Evolutionary conservation across 2,329 filamentous ascomycete genomes (phyloP).

Genomic region (Penicillium concentricum): DNA sequence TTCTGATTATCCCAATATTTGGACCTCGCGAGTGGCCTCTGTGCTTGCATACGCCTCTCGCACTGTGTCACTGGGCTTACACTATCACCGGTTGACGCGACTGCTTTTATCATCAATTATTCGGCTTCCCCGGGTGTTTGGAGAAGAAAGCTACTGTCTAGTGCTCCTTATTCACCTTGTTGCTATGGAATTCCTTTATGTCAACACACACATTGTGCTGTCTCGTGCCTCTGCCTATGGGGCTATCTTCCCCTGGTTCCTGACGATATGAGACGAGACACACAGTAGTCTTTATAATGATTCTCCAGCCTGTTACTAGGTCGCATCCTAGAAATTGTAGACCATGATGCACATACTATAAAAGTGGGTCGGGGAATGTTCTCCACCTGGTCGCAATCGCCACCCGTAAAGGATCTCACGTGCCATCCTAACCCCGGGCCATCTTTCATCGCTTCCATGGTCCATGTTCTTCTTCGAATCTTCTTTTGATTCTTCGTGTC

Average conservation of each 20-base stretch:
- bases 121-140: constrained; percentile 53
- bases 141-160: constrained; percentile 49
- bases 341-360: background rate
- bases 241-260: background rate
- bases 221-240: background rate
- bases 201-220: background rate
- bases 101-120: constrained; percentile 53
- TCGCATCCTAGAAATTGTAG: background rate
- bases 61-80: too few species aligned
- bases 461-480: background rate
- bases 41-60: constrained; percentile 70
- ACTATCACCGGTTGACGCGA: constrained; percentile 71
- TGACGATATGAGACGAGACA: too few species aligned
- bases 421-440: background rate
- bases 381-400: background rate
- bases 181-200: background rate
- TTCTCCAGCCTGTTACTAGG: background rate
- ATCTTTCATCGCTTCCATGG: background rate
- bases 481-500: background rate
- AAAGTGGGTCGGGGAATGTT: background rate
- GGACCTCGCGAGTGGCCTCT: constrained; percentile 55
- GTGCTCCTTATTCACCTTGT: too few species aligned
- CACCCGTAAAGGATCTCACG: background rate
- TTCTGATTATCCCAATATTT: constrained; percentile 69
- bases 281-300: background rate